Base-by-base conservation (phyloP, 2,329 filamentous ascomycete species). In the Gyromitra esculenta region DNA sequence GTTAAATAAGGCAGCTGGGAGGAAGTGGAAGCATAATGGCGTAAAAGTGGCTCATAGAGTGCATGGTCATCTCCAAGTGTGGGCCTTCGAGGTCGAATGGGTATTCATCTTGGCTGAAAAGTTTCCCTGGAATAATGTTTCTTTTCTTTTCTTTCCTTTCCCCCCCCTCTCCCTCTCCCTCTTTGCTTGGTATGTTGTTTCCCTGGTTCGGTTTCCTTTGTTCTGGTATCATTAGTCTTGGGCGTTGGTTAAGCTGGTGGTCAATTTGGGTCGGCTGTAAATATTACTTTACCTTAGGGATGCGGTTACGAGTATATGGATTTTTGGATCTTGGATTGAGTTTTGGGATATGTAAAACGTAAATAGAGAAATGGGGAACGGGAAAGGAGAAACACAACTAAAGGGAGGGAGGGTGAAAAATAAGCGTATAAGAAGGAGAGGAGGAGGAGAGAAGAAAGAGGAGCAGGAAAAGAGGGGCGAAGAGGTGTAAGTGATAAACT, bases 361-460 rank as follows among this genome's bases (percentile, higher is more conserved):
- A 50, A 6, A 60, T 69, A 69, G 25, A 60, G 18, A 37, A 41
- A 56, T 11, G 21, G 37, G 39, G 21, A 45, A 6, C 35, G 37
- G 39, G 11, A n/a, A 25, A 8, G 21, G 18, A 15, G 25, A 31
- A 31, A 31, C 25, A 31, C 25, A 31, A 4, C 25, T 31, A 13
- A 21, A 31, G 54, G 11, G n/a, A 43, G 31, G 13, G 11, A 52
- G 9, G 54, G 43, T 25, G 31, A 41, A 18, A 41, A 37, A 13
- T 31, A n/a, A 71, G 31, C 5, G 25, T 3, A 6, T 25, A 39
- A 62, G n/a, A 64, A 9, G 37, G 21, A 48, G 52, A 69, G 48
- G 77, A 79, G 21, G 65, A 79, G 79, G 85, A 5, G 81, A 88
- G 5, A n/a, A 21, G 21, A 39, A 7, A 13, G 21, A 41, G 6